Evolutionary conservation across 441 rosid genomes (phyloP).

Genomic region (Euphorbia schlechtendalii): DNA sequence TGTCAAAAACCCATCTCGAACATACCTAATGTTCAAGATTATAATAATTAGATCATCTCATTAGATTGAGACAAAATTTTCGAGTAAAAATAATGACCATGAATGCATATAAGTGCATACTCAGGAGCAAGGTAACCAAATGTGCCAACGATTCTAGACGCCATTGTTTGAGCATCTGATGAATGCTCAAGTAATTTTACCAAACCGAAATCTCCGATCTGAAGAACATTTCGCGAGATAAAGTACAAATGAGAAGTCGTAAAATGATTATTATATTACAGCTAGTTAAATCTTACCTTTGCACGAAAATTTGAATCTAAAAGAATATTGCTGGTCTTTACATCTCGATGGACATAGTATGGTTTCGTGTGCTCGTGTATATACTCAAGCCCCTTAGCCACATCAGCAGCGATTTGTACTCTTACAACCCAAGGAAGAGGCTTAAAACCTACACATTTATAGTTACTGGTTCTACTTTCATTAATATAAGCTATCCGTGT

Average conservation of each 20-base stretch:
- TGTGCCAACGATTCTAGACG: conserved; percentile 33
- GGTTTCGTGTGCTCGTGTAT: conserved; percentile 27
- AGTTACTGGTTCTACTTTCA: too few relatives aligned
- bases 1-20: conserved; percentile 27
- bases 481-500: too few relatives aligned
- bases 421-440: conserved; percentile 27
- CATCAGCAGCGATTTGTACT: conserved; percentile 28
- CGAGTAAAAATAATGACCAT: not conserved
- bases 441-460: conserved; percentile 19
- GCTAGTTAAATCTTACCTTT: conserved; percentile 19
- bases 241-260: too few relatives aligned
- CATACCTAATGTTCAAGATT: conserved; percentile 18
- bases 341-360: conserved; percentile 27
- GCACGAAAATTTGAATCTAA: conserved; percentile 30
- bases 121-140: conserved; percentile 37
- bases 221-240: conserved; percentile 7
- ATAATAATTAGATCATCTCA: not conserved
- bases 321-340: conserved; percentile 34
- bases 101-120: conserved; percentile 11
- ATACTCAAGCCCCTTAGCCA: conserved; percentile 32
- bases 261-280: too few relatives aligned
- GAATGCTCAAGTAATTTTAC: conserved; percentile 28
- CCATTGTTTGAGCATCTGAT: conserved; percentile 21
- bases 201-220: conserved; percentile 33
- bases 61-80: not conserved